Evolutionary conservation across 345 rosid species (phyloP).

Genomic region (Hevea brasiliensis): DNA sequence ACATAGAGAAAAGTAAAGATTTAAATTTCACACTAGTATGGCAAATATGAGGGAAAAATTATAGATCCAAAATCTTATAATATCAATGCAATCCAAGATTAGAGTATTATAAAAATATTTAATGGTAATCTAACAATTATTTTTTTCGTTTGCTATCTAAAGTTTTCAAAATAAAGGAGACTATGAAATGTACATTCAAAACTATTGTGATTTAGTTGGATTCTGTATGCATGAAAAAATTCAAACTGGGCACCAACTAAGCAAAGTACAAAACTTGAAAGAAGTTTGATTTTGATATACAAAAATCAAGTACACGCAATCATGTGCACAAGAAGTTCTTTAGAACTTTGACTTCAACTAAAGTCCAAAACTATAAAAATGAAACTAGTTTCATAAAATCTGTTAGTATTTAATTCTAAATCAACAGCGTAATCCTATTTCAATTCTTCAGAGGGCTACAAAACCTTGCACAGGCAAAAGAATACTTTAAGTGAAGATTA

Average conservation of each 20-base stretch:
- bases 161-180: constrained; percentile 3
- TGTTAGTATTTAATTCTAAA: background rate
- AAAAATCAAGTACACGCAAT: background rate
- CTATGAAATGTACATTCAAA: background rate
- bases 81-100: background rate
- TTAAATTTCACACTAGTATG: background rate
- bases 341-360: constrained; percentile 9
- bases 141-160: background rate
- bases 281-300: background rate
- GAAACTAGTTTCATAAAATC: background rate
- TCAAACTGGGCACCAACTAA: background rate
- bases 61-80: background rate
- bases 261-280: background rate
- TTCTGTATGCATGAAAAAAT: background rate
- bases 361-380: background rate
- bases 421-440: background rate
- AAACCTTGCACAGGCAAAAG: background rate
- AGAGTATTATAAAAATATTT: background rate
- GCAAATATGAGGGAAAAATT: background rate
- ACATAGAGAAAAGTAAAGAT: background rate
- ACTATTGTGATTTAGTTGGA: background rate
- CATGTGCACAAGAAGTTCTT: background rate
- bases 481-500: background rate
- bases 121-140: background rate
- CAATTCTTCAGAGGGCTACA: background rate